Percentiles rank a stretch among this genome's conserved stretches.
Evolutionary conservation across 208 protist genomes (phyloP).

Genomic region (Acanthamoeba triangularis): DNA sequence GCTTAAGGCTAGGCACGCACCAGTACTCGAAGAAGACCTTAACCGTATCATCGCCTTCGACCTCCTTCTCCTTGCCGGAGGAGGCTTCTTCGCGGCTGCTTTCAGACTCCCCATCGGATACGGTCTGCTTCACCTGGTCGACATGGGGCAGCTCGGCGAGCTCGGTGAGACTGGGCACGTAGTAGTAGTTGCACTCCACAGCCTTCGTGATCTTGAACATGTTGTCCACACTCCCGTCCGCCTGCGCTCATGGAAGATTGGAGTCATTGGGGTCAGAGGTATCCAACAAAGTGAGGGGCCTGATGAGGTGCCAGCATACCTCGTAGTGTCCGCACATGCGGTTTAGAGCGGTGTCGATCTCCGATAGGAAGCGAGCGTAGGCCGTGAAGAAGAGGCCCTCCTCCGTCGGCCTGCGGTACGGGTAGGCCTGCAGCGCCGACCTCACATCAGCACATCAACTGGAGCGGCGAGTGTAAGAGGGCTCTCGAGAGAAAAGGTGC

Average conservation of each 20-base stretch:
- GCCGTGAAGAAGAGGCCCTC: constrained; percentile 67
- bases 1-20: neutral
- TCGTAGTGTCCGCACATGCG: constrained; percentile 62
- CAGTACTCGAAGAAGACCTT: constrained; percentile 64
- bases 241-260: neutral
- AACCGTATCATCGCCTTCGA: neutral
- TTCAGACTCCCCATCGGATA: neutral
- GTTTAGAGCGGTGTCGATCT: constrained; percentile 69
- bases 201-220: constrained; percentile 63
- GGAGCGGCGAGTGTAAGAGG: no score
- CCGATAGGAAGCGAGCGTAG: constrained; percentile 53
- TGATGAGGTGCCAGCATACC: neutral
- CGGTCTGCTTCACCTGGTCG: neutral
- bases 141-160: neutral
- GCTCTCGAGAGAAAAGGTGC: no score
- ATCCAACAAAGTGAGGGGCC: neutral
- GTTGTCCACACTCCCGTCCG: constrained; percentile 70
- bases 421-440: neutral
- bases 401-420: constrained; percentile 10
- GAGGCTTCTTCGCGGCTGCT: neutral
- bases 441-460: neutral
- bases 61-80: neutral
- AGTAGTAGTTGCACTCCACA: constrained; percentile 73
- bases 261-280: neutral
- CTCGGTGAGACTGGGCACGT: constrained; percentile 55